Conservation (phyloP, 768 basidiomycete species). For the Tylopilus cervinicoccineus region DNA sequence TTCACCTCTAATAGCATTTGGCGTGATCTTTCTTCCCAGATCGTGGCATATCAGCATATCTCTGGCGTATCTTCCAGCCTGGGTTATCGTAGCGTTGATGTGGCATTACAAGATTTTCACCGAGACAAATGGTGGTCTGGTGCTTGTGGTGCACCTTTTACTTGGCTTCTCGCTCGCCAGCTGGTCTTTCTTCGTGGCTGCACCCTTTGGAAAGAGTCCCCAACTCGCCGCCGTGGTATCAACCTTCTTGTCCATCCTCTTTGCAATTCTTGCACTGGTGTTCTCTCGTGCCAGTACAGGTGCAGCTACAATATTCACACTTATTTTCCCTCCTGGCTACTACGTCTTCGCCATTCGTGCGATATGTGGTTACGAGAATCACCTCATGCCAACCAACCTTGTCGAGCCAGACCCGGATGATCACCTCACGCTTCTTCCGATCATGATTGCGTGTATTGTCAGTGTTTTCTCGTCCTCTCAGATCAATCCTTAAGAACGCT, state of each 20-base stretch:
- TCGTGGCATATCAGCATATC: conserved; percentile 69
- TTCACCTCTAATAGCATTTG: neutral
- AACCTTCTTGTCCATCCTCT: conserved; percentile 61
- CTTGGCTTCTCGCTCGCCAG: conserved; percentile 64
- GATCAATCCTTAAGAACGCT: neutral
- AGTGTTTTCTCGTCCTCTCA: conserved; percentile 18
- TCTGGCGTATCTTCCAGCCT: conserved; percentile 68
- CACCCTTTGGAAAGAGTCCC: conserved; percentile 68
- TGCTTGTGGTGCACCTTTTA: conserved; percentile 63
- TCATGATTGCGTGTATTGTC: conserved; percentile 65
- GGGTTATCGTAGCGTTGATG: conserved; percentile 60
- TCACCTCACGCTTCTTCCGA: conserved; percentile 48
- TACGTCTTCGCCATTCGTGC: conserved; percentile 70
- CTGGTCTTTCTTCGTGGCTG: conserved; percentile 68
- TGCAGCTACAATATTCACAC: conserved; percentile 56
- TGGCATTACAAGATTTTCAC: conserved; percentile 71
- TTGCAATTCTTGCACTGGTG: conserved; percentile 64
- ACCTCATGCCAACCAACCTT: conserved; percentile 49
- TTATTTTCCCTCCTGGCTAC: conserved; percentile 73
- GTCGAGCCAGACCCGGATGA: conserved; percentile 59
- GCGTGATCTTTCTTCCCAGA: conserved; percentile 17
- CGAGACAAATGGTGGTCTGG: conserved; percentile 51
- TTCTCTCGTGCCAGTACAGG: conserved; percentile 40
- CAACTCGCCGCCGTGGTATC: conserved; percentile 66
- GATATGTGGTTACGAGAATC: conserved; percentile 64